Evolutionary conservation across 1,139 yeast species (phyloP).

Genomic region (Lodderomyces oxycetoniae): DNA sequence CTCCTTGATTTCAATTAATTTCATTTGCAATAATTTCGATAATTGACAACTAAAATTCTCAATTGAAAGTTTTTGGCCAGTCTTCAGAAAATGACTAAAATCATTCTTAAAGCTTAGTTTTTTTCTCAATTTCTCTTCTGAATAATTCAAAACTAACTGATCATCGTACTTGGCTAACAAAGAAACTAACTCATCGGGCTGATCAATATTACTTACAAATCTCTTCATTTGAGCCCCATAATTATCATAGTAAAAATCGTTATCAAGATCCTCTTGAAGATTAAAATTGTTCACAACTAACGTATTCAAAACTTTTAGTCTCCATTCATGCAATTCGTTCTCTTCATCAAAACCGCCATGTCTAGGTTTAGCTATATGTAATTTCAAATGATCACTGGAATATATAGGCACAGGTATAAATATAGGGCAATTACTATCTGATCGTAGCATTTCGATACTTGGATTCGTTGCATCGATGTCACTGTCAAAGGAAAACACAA

Average conservation of each 20-base stretch:
- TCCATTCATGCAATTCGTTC: conserved; percentile 23
- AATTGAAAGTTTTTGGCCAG: conserved; percentile 1
- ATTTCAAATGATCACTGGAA: conserved; percentile 35
- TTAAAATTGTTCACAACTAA: conserved; percentile 12
- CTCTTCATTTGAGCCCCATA: conserved; percentile 28
- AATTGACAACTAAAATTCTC: conserved; percentile 14
- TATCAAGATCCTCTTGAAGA: not conserved
- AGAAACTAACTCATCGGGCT: conserved; percentile 14
- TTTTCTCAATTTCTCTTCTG: conserved; percentile 25
- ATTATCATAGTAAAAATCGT: conserved; percentile 19
- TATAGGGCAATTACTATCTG: conserved; percentile 26
- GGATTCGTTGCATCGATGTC: conserved; percentile 31
- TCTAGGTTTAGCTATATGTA: conserved; percentile 23
- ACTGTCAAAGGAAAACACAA: conserved; percentile 59
- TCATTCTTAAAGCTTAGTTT: conserved; percentile 16
- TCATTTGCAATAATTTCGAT: conserved; percentile 35
- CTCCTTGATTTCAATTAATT: conserved; percentile 31
- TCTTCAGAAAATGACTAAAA: too few species aligned
- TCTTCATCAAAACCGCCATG: not conserved
- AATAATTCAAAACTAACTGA: conserved; percentile 18
- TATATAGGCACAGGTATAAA: conserved; percentile 36
- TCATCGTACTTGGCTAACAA: conserved; percentile 22
- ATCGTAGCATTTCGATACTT: conserved; percentile 33
- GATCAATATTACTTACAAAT: not conserved
- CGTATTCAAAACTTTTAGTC: conserved; percentile 26